Evolutionary conservation across 305 asterid species (phyloP), one percentile per base, ranked within the genome.

Genomic region (Withania somnifera): DNA sequence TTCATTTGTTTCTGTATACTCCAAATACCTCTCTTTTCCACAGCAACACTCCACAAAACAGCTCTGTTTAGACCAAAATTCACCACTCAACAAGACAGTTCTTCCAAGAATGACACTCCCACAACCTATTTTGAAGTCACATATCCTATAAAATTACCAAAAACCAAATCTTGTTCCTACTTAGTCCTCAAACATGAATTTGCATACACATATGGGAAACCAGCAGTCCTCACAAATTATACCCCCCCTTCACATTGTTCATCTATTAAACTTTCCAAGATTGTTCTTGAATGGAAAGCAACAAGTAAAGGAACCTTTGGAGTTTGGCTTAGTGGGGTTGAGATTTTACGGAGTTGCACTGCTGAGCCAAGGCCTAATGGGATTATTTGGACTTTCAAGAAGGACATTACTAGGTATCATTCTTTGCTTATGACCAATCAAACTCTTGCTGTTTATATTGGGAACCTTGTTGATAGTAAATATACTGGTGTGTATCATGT

Each of bases 401-500:
- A 93, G 87, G 98, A 95, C 78, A 82, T 93, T 73, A 95, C 98
- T 8, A 92, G 93, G 97, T 95, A 95, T 82, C 40, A 42, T 34
- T 93, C 98, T 80, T 86, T 95, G 88, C 87, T 95, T 5, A 79
- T 32, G 88, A 87, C 77, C 14, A 82, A 91, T 47, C 93, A 90
- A 64, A 92, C 91, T 2, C 89, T 95, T 19, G 91, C 97, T 26
- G 95, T 93, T 86, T 95, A 86, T 85, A 8, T 93, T 57, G 97
- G 97, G 0, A 95, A 95, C 81, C 11, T 93, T 36, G 84, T 95
- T 45, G 97, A 95, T 79, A 6, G 13, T 54, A 92, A 91, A 82
- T 95, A 93, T 81, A 93, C 97, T 26, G 99, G 97, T 7, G 91
- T 94, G 6, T 95, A 95, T 82, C 95, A 93, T 88, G 98, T 89